Evolutionary conservation across 2,329 filamentous ascomycete species (phyloP).

Genomic region (Fusarium ambrosium): DNA sequence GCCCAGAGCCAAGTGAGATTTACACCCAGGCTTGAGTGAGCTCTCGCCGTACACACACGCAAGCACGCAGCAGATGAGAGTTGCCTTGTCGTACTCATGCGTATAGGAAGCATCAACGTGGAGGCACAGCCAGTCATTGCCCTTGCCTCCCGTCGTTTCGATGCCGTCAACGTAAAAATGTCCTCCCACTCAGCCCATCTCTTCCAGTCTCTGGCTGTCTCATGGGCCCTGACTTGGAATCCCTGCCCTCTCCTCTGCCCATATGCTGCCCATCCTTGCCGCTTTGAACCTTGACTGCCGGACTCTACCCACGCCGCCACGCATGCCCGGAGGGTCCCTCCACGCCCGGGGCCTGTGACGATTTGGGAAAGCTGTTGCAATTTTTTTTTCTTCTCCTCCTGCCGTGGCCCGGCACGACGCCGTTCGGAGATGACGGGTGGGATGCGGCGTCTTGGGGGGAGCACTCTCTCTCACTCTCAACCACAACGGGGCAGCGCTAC

Average conservation of each 20-base stretch:
- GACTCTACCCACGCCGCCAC: constrained; percentile 29
- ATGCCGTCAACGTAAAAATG: constrained; percentile 1
- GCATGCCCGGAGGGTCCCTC: constrained; percentile 34
- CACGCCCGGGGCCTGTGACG: constrained; percentile 21
- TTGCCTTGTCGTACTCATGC: constrained; percentile 6
- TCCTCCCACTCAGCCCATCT: neutral
- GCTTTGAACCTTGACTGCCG: constrained; percentile 25
- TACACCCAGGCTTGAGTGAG: neutral
- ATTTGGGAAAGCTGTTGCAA: constrained; percentile 27
- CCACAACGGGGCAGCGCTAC: constrained; percentile 34
- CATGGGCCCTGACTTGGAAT: constrained; percentile 3
- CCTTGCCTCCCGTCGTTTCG: neutral
- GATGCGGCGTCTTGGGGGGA: constrained; percentile 16
- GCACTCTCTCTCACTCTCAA: neutral
- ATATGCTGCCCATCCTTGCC: constrained; percentile 30
- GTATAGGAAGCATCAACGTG: constrained; percentile 4
- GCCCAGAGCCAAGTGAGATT: constrained; percentile 3
- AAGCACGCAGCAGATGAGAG: neutral
- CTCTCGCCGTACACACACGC: neutral
- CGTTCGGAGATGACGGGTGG: constrained; percentile 45
- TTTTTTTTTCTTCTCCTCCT: neutral
- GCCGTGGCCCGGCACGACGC: constrained; percentile 35
- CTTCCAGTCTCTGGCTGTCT: constrained; percentile 1
- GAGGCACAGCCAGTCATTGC: neutral
- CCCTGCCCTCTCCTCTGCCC: constrained; percentile 15